Conservation (phyloP, 345 rosid genomes). For the Hibiscus mutabilis region DNA sequence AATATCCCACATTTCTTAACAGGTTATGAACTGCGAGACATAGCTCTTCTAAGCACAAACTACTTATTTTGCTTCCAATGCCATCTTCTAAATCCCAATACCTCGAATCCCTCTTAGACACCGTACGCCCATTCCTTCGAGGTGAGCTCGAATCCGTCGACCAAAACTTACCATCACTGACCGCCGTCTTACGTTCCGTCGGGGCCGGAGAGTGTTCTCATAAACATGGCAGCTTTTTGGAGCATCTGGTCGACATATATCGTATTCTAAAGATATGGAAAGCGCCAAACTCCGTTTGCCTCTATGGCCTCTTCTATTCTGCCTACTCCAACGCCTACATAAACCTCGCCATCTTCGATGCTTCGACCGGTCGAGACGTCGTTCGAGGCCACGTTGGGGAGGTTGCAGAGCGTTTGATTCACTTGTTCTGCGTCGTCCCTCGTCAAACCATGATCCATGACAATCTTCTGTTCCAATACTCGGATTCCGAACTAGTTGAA, state of each 20-base stretch:
- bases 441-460: slow-evolving; percentile 76
- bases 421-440: slow-evolving; percentile 74
- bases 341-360: slow-evolving; percentile 84
- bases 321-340: slow-evolving; percentile 90
- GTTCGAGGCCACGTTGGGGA: slow-evolving; percentile 72
- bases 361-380: slow-evolving; percentile 69
- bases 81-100: slow-evolving; percentile 15
- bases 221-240: slow-evolving; percentile 84
- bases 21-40: neutral
- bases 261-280: slow-evolving; percentile 78
- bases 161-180: slow-evolving; percentile 45
- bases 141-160: slow-evolving; percentile 70
- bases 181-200: slow-evolving; percentile 68
- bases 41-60: neutral
- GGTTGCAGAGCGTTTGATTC: slow-evolving; percentile 70
- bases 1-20: neutral
- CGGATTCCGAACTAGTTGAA: slow-evolving; percentile 62
- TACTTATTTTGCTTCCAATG: neutral
- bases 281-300: slow-evolving; percentile 68
- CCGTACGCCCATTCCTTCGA: slow-evolving; percentile 81
- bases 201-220: slow-evolving; percentile 99
- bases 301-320: slow-evolving; percentile 89
- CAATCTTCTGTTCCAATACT: slow-evolving; percentile 61
- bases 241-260: slow-evolving; percentile 74
- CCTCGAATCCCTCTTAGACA: slow-evolving; percentile 36